Percentiles rank a stretch among this genome's conserved stretches.
These are phyloP conservation scores for Alopecurus myosuroides DNA, from an alignment of 176 grass and related monocot genomes.

Conservation along the genomic window DNA sequence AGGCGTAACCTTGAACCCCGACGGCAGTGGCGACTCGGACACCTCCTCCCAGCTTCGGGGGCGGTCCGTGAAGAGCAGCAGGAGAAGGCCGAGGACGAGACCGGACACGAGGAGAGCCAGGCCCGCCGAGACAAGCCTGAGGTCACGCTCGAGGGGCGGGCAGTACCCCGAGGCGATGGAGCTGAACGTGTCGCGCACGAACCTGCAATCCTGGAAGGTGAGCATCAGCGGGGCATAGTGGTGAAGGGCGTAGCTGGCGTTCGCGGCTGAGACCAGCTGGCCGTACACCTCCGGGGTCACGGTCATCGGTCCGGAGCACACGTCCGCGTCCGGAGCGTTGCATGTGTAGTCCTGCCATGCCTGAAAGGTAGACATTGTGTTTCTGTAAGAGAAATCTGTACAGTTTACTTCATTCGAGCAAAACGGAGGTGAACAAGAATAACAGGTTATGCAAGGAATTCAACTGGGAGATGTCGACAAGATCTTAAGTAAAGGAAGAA, in stretches of 20 bases:
- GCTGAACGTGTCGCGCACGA: constrained; percentile 72
- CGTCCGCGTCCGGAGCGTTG: constrained; percentile 24
- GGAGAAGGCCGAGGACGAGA: constrained; percentile 49
- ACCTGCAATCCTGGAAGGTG: constrained; percentile 91
- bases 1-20: constrained; percentile 33
- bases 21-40: constrained; percentile 39
- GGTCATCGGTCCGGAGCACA: constrained; percentile 40
- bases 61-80: constrained; percentile 77
- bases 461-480: not conserved
- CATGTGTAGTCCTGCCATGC: constrained; percentile 82
- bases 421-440: constrained; percentile 8
- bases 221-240: constrained; percentile 72
- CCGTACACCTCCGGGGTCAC: constrained; percentile 50
- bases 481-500: not conserved
- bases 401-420: not conserved
- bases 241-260: constrained; percentile 82
- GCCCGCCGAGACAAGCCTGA: constrained; percentile 46
- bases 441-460: not conserved
- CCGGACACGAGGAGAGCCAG: constrained; percentile 49
- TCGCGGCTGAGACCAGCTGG: constrained; percentile 59
- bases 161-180: constrained; percentile 55
- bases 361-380: constrained; percentile 31
- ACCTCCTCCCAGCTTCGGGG: constrained; percentile 69
- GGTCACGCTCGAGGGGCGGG: constrained; percentile 42
- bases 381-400: not conserved